These are phyloP conservation scores for Saturnispora silvae DNA, from an alignment of 805 yeast species.

Conservation along the genomic window DNA sequence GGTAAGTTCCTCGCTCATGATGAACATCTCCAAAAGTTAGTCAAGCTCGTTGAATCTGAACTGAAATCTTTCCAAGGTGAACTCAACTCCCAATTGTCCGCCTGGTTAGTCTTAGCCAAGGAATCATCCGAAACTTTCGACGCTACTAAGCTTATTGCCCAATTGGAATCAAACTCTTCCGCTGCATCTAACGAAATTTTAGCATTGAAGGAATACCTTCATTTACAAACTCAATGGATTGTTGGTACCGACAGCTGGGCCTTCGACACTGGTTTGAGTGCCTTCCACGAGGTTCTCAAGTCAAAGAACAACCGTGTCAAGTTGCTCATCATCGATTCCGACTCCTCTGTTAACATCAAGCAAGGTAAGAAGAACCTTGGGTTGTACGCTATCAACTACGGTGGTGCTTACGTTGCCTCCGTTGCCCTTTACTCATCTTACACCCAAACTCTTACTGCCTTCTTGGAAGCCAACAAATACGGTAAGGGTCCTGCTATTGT, in stretches of 20 bases:
- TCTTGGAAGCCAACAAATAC: conserved; percentile 81
- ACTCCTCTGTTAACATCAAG: conserved; percentile 44
- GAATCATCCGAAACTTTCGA: conserved; percentile 25
- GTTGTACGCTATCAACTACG: conserved; percentile 87
- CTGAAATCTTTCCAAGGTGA: conserved; percentile 35
- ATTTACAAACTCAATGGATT: conserved; percentile 58
- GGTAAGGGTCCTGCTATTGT: conserved; percentile 80
- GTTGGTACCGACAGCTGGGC: conserved; percentile 95
- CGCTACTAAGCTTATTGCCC: conserved; percentile 23
- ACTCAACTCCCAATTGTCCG: conserved; percentile 47
- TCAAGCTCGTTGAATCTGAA: conserved; percentile 36
- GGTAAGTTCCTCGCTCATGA: conserved; percentile 59
- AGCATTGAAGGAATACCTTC: conserved; percentile 35
- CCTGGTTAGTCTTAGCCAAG: conserved; percentile 55
- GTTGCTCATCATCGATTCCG: conserved; percentile 78
- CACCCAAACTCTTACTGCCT: conserved; percentile 82
- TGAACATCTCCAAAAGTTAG: conserved; percentile 38
- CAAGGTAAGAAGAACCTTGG: conserved; percentile 87
- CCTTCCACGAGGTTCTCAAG: conserved; percentile 75
- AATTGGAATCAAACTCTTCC: conserved; percentile 18
- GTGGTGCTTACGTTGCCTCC: conserved; percentile 83
- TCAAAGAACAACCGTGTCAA: conserved; percentile 64
- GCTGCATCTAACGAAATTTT: conserved; percentile 35
- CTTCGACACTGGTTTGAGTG: conserved; percentile 83
- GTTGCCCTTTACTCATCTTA: conserved; percentile 90